A percentile compares a stretch with the other conserved stretches of the same genome.
These are phyloP conservation scores for Guadua angustifolia DNA, from an alignment of 176 grass and related monocot species.

Conservation along the genomic window DNA sequence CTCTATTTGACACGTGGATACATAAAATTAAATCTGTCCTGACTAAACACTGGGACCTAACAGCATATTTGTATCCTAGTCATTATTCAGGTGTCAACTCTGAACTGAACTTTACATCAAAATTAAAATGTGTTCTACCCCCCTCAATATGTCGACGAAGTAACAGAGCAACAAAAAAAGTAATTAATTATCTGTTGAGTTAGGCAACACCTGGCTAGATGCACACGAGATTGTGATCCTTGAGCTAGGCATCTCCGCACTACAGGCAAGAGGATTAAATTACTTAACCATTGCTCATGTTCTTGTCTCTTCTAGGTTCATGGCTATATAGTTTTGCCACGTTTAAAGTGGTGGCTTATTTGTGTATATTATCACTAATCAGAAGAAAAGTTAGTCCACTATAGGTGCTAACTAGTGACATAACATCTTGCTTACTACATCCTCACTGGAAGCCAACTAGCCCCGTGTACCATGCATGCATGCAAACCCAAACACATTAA, in stretches of 20 bases:
- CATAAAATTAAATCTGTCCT: too few relatives aligned
- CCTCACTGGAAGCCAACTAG: background rate
- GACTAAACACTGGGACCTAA: too few relatives aligned
- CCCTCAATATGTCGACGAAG: background rate
- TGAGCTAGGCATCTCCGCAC: conserved; percentile 13
- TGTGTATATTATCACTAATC: background rate
- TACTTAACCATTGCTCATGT: background rate
- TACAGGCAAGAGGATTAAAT: background rate
- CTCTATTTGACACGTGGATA: too few relatives aligned
- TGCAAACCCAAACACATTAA: background rate
- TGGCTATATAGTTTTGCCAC: background rate
- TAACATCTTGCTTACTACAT: conserved; percentile 1
- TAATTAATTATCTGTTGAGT: background rate
- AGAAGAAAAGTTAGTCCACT: background rate
- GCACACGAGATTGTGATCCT: background rate
- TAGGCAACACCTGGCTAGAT: conserved; percentile 7
- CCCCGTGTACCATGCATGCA: background rate
- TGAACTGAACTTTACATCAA: too few relatives aligned
- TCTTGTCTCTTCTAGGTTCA: background rate
- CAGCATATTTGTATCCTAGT: background rate
- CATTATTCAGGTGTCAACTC: background rate
- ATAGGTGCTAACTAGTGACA: background rate
- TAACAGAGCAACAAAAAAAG: background rate
- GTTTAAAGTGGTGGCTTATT: background rate
- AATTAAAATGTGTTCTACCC: background rate